phyloP scores from a whole-genome alignment of 441 rosid species.

The Corymbia citriodora region DNA sequence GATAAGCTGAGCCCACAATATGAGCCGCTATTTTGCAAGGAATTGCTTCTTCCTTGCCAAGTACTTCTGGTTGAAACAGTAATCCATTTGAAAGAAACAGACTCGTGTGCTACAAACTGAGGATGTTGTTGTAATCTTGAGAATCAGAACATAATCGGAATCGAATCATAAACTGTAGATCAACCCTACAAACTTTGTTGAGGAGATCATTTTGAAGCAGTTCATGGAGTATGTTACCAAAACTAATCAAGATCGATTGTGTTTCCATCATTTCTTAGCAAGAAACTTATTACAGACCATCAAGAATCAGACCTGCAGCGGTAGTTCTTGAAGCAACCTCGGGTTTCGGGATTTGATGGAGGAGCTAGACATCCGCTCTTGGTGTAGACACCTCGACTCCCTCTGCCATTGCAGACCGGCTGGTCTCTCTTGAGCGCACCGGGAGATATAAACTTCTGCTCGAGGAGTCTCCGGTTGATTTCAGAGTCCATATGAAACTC shows the following conservation, averaged over 20 bases:
- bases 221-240: background rate
- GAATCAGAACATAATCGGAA: background rate
- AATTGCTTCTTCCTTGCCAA: background rate
- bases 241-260: background rate
- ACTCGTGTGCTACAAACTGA: background rate
- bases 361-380: conserved; percentile 40
- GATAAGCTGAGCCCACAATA: background rate
- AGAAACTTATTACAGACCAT: background rate
- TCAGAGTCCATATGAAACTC: conserved; percentile 52
- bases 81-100: background rate
- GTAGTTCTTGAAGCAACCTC: conserved; percentile 56
- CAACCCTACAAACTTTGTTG: background rate
- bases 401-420: conserved; percentile 38
- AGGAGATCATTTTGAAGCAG: background rate
- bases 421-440: conserved; percentile 49
- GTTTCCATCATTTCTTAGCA: background rate
- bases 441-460: conserved; percentile 33
- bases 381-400: conserved; percentile 46
- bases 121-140: background rate
- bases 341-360: conserved; percentile 33
- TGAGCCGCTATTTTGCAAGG: background rate
- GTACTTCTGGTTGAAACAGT: background rate
- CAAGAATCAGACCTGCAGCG: conserved; percentile 39
- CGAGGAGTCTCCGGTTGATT: conserved; percentile 38
- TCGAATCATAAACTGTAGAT: background rate